Base-by-base conservation (phyloP, 495 filamentous ascomycete species). In the Cenococcum geophilum region DNA sequence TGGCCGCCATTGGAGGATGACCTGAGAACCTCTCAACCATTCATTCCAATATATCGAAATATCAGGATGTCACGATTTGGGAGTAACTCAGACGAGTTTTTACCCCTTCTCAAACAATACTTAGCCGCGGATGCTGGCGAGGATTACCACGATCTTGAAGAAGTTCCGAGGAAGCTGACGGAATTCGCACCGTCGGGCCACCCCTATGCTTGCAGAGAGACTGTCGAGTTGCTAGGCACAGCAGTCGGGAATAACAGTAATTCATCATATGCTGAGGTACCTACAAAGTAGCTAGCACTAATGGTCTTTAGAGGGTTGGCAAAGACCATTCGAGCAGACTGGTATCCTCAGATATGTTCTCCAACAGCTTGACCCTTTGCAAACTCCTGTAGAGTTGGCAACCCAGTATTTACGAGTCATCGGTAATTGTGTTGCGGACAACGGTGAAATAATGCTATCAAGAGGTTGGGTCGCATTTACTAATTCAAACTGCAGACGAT, bases 381-480 rank as follows among this genome's bases (percentile, higher is more conserved):
- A 35, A 11, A 23, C 21, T 47, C 34, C 22, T 1, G 14, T 35
- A 14, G 34, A 23, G 11, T n/a, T 65, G 35, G 23, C 18, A 16
- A 66, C 51, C 36, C 66, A 69, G 37, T 63, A 61, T 59, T 55
- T 69, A 34, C 55, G 66, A 55, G 57, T 69, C 14, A 63, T 66
- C 53, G 66, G 66, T 6, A 69, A 69, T 34, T 63, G 59, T 36
- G 59, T 65, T 47, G 63, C 63, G 6, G 66, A 69, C 34, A 63
- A 65, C 36, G 66, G 66, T 68, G 52, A 16, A 32, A 32, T 3
- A 3, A 54, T 21, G 32, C 45, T 6, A 18, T 22, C 27, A 8
- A 5, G 10, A 22, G 10, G 27, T 25, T 11, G 20, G 16, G 5
- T 53, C 8, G 6, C 20, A 18, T 9, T 18, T 25, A 34, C 50